Percentiles rank a stretch among this genome's conserved stretches.
Conservation (phyloP, 179 eudicot genomes). For the Camellia oleifera region DNA sequence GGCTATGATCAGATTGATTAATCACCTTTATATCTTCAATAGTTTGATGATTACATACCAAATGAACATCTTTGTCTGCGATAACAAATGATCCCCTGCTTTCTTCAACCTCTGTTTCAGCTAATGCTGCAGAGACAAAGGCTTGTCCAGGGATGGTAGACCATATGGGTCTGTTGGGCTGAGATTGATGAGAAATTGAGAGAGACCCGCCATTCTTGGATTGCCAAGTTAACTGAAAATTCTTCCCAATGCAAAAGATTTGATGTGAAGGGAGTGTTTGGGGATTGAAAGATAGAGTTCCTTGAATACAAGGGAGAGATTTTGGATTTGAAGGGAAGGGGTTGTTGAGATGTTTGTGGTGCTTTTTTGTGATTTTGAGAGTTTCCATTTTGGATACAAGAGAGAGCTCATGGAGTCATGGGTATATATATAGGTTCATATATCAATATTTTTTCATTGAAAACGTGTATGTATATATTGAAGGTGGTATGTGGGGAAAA, state of each 20-base stretch:
- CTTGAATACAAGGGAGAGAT: slow-evolving; percentile 56
- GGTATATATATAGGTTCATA: slow-evolving; percentile 9
- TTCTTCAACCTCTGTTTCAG: slow-evolving; percentile 89
- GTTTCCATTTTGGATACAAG: slow-evolving; percentile 38
- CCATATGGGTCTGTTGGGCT: slow-evolving; percentile 67
- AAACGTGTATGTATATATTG: not conserved
- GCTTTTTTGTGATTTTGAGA: slow-evolving; percentile 75
- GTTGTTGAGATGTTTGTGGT: slow-evolving; percentile 83
- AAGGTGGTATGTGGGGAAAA: not conserved
- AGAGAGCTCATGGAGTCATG: slow-evolving; percentile 9
- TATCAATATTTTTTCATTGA: not conserved
- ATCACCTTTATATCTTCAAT: slow-evolving; percentile 61
- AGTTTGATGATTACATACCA: slow-evolving; percentile 70
- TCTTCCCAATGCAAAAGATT: slow-evolving; percentile 52
- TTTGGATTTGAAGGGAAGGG: slow-evolving; percentile 81
- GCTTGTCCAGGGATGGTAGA: slow-evolving; percentile 74
- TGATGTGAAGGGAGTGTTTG: slow-evolving; percentile 44
- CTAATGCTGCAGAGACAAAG: slow-evolving; percentile 71
- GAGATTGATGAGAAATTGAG: slow-evolving; percentile 58
- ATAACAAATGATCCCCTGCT: slow-evolving; percentile 92
- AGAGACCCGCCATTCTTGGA: slow-evolving; percentile 64
- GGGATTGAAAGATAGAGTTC: slow-evolving; percentile 50
- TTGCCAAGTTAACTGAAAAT: slow-evolving; percentile 60
- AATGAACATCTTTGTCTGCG: slow-evolving; percentile 46
- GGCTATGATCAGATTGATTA: slow-evolving; percentile 24